phyloP scores from a whole-genome alignment of 2,329 filamentous ascomycete species.

The Teratosphaeriaceae sp. region DNA sequence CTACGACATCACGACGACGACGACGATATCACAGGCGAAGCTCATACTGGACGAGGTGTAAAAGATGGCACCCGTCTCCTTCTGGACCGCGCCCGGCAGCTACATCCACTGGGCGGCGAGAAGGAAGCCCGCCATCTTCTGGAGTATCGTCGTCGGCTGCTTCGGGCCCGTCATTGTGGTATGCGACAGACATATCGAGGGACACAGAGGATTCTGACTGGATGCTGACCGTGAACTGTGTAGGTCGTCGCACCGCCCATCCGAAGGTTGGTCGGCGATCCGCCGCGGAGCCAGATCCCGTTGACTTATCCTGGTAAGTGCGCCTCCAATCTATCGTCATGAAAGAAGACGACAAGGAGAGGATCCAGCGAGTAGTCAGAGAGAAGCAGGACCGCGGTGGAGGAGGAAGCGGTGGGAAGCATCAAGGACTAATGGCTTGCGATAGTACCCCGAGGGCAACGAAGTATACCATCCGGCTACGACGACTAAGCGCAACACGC shows the following conservation, averaged over 20 bases:
- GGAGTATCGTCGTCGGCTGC: conserved; percentile 67
- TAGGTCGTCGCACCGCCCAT: conserved; percentile 63
- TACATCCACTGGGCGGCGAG: conserved; percentile 85
- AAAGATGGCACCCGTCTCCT: conserved; percentile 70
- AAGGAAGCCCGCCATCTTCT: conserved; percentile 89
- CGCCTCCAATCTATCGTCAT: no score
- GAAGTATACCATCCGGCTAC: conserved; percentile 40
- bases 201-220: not conserved
- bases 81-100: conserved; percentile 76
- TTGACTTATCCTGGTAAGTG: conserved; percentile 90
- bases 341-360: not conserved
- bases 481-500: conserved; percentile 34
- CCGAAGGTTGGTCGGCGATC: conserved; percentile 65
- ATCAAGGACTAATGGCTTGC: not conserved
- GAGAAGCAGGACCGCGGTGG: not conserved
- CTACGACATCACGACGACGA: not conserved
- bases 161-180: conserved; percentile 63
- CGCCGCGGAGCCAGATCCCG: conserved; percentile 65
- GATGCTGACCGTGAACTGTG: not conserved
- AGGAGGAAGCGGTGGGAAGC: not conserved
- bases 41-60: no score
- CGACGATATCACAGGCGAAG: not conserved
- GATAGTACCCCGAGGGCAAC: conserved; percentile 41
- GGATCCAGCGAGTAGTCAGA: not conserved
- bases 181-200: conserved; percentile 2